Evolutionary conservation across 352 stramenopile genomes (phyloP).

Genomic region (Pythium brassicae): DNA sequence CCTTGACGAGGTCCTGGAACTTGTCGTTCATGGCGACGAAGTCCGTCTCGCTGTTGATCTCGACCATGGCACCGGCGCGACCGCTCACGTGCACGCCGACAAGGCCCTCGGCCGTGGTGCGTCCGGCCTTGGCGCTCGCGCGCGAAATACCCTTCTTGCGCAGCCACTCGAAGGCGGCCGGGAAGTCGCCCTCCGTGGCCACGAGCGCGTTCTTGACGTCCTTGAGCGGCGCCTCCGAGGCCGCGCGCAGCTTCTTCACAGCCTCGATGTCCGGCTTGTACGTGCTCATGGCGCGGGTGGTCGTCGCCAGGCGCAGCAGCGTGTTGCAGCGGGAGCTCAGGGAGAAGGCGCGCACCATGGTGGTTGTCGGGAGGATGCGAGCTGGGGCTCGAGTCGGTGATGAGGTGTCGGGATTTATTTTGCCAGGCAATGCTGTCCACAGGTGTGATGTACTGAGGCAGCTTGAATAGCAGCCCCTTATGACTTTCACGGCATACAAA

Average conservation of each 20-base stretch:
- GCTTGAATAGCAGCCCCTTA: no score
- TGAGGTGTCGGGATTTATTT: not conserved
- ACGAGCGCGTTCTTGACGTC: conserved; percentile 88
- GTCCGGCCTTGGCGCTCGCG: conserved; percentile 73
- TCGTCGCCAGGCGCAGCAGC: conserved; percentile 8
- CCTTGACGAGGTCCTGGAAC: conserved; percentile 77
- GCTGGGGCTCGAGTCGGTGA: not conserved
- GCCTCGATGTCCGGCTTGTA: conserved; percentile 80
- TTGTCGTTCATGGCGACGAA: conserved; percentile 93
- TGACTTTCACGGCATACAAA: not conserved
- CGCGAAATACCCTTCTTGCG: conserved; percentile 85
- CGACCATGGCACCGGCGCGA: conserved; percentile 83
- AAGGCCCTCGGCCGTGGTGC: conserved; percentile 74
- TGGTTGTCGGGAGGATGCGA: not conserved
- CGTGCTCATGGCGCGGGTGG: conserved; percentile 48
- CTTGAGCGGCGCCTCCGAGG: conserved; percentile 84
- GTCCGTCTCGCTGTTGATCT: conserved; percentile 95
- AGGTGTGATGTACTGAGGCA: not conserved
- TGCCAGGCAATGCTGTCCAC: not conserved
- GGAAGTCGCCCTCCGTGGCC: conserved; percentile 76
- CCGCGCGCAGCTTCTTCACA: conserved; percentile 86
- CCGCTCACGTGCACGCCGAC: conserved; percentile 69
- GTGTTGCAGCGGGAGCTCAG: conserved; percentile 5
- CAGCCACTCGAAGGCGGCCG: conserved; percentile 84
- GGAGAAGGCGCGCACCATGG: conserved; percentile 12